A percentile compares a stretch with the other conserved stretches of the same genome.
phyloP scores from a whole-genome alignment of 106 monocot genomes.

The Apostasia ramifera region DNA sequence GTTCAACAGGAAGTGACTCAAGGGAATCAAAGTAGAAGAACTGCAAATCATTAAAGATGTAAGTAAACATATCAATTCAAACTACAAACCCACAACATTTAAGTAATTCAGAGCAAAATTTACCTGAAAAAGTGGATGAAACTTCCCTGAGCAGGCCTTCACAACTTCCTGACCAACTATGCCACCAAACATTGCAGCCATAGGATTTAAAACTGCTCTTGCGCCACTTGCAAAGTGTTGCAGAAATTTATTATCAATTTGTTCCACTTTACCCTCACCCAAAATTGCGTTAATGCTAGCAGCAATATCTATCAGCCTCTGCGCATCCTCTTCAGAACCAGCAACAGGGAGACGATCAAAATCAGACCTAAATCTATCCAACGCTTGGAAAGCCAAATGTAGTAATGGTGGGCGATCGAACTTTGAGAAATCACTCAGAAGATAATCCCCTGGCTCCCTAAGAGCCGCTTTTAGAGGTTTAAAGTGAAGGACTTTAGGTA shows the following conservation, averaged over 20 bases:
- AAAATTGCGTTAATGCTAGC: not conserved
- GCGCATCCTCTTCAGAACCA: conserved; percentile 9
- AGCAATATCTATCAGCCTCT: conserved; percentile 4
- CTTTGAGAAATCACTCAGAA: conserved; percentile 10
- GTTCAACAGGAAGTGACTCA: conserved; percentile 11
- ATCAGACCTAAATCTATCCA: conserved; percentile 6
- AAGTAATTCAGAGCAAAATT: conserved; percentile 14
- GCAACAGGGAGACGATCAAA: conserved; percentile 11
- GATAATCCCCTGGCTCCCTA: conserved; percentile 8
- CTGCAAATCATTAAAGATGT: not conserved
- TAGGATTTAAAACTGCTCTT: conserved; percentile 11
- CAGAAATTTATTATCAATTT: conserved; percentile 8
- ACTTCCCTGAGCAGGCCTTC: conserved; percentile 11
- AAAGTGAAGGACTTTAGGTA: conserved; percentile 4
- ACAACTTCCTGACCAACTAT: conserved; percentile 10
- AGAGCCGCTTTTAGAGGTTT: conserved; percentile 8
- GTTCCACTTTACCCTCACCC: conserved; percentile 5
- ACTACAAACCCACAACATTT: too few species aligned
- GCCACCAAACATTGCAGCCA: conserved; percentile 14
- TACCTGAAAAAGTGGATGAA: conserved; percentile 14
- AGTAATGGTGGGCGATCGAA: conserved; percentile 10
- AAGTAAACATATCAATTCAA: not conserved
- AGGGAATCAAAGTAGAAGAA: conserved; percentile 11
- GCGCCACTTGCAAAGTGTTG: conserved; percentile 10
- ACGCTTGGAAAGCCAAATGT: conserved; percentile 16